phyloP scores from a whole-genome alignment of 2,329 filamentous ascomycete species.

The Fusarium longipes region DNA sequence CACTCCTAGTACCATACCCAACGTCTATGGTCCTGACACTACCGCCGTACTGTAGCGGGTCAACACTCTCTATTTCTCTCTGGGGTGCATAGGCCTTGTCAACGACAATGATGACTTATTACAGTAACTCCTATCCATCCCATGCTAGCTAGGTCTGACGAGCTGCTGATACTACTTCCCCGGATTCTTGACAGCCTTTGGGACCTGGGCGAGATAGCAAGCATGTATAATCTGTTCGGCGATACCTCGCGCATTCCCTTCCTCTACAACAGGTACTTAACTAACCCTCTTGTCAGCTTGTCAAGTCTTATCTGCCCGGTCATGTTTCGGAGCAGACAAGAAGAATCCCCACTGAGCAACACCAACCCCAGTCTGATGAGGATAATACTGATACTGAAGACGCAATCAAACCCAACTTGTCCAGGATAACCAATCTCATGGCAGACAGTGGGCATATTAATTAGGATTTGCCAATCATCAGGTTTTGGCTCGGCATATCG shows the following conservation, averaged over 20 bases:
- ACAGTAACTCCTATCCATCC: not conserved
- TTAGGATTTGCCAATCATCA: constrained; percentile 28
- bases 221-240: not conserved
- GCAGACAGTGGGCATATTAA: constrained; percentile 10
- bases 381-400: constrained; percentile 9
- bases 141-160: constrained; percentile 18
- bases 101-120: constrained; percentile 15
- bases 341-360: constrained; percentile 1
- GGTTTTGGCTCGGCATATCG: constrained; percentile 15
- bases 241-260: not conserved
- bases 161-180: constrained; percentile 20
- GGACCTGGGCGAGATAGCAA: constrained; percentile 1
- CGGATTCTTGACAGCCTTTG: constrained; percentile 14
- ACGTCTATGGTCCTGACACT: constrained; percentile 20
- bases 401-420: constrained; percentile 30
- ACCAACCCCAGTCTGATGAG: constrained; percentile 1
- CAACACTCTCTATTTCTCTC: constrained; percentile 14
- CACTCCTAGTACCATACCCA: not conserved
- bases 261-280: not conserved
- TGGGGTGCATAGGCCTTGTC: constrained; percentile 25
- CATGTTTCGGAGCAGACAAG: constrained; percentile 11
- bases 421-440: constrained; percentile 19
- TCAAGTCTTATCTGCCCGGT: constrained; percentile 11
- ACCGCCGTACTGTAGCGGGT: constrained; percentile 1
- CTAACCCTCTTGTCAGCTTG: not conserved